These are phyloP conservation scores for Heritiera fomes DNA, from an alignment of 345 rosid species.

Conservation along the genomic window DNA sequence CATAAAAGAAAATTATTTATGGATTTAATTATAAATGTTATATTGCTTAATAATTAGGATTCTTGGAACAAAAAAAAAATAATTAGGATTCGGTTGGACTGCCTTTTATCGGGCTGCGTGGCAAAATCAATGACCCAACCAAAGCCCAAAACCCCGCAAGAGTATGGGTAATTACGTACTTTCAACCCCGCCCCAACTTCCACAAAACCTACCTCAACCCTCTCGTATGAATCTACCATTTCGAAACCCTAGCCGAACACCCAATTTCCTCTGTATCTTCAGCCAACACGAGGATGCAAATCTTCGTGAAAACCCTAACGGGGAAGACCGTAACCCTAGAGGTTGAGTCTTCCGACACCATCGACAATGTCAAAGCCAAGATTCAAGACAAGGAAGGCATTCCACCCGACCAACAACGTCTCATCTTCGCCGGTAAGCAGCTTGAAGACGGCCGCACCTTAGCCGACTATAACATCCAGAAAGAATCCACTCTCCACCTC, in stretches of 20 bases:
- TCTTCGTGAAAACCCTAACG: constrained; percentile 79
- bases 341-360: constrained; percentile 67
- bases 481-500: constrained; percentile 56
- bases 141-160: not conserved
- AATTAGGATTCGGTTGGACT: not conserved
- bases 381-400: constrained; percentile 71
- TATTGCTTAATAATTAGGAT: no score
- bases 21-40: no score
- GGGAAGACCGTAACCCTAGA: constrained; percentile 75
- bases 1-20: no score
- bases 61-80: no score
- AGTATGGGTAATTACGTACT: not conserved
- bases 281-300: constrained; percentile 49
- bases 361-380: constrained; percentile 72
- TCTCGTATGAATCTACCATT: not conserved
- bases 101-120: not conserved
- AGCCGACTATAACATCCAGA: constrained; percentile 56
- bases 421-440: constrained; percentile 72
- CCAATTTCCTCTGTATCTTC: not conserved
- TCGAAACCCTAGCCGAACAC: constrained; percentile 14
- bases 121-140: not conserved
- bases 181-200: not conserved
- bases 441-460: constrained; percentile 62
- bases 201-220: not conserved
- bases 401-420: constrained; percentile 72